Evolutionary conservation across 2,329 filamentous ascomycete species (phyloP).

Genomic region (Aspergillus terreus): DNA sequence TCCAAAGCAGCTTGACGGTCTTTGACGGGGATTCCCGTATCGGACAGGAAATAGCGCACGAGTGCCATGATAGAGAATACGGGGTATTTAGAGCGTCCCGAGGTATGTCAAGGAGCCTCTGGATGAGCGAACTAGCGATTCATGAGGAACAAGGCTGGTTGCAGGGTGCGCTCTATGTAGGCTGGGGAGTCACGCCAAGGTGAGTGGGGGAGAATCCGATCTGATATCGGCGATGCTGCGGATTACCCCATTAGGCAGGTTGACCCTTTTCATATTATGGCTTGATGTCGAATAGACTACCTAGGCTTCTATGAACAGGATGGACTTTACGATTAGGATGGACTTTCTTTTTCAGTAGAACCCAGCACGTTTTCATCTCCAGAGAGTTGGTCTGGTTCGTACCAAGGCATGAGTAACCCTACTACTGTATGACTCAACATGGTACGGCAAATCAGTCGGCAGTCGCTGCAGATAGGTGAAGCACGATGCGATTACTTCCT

Average conservation of each 20-base stretch:
- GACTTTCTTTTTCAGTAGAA: neutral
- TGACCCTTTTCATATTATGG: neutral
- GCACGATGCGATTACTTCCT: no score
- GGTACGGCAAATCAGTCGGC: no score
- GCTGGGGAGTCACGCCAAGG: neutral
- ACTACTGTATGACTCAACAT: no score
- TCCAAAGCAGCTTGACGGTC: conserved; percentile 22
- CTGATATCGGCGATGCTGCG: neutral
- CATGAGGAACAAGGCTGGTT: no score
- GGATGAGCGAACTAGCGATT: no score
- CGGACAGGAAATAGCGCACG: conserved; percentile 22
- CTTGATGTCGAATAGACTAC: no score
- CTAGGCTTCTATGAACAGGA: neutral
- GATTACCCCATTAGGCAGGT: neutral
- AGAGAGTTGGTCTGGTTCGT: no score
- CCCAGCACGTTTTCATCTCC: no score
- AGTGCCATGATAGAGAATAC: neutral
- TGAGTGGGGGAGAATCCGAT: neutral
- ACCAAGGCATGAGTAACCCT: no score
- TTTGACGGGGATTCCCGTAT: conserved; percentile 13
- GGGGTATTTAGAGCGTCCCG: neutral
- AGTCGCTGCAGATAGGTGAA: no score
- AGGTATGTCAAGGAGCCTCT: neutral
- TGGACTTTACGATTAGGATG: neutral
- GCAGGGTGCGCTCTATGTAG: no score